These are phyloP conservation scores for Dendrocalamus latiflorus DNA, from an alignment of 202 grass and related monocot genomes.

Conservation along the genomic window DNA sequence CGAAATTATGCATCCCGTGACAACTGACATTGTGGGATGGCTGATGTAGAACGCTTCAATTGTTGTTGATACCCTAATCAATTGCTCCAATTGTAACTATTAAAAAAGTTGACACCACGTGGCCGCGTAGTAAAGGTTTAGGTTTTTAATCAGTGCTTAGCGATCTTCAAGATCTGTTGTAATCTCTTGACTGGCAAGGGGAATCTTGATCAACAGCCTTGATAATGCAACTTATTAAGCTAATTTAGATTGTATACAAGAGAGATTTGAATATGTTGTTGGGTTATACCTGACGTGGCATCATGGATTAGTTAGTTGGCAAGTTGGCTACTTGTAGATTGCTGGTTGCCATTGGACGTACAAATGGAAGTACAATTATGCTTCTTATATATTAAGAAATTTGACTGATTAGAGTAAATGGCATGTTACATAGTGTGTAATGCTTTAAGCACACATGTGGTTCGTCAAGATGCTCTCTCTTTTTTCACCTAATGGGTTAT, in stretches of 20 bases:
- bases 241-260: slow-evolving; percentile 2
- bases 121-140: not conserved
- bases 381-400: slow-evolving; percentile 1
- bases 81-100: not conserved
- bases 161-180: slow-evolving; percentile 36
- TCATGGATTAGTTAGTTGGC: slow-evolving; percentile 3
- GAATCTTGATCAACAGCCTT: slow-evolving; percentile 32
- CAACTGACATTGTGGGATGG: no score
- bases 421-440: slow-evolving; percentile 8
- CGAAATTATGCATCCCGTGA: no score
- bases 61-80: slow-evolving; percentile 1
- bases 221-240: slow-evolving; percentile 8
- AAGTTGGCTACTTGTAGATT: slow-evolving; percentile 18
- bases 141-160: slow-evolving; percentile 18
- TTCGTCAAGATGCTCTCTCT: not conserved
- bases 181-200: slow-evolving; percentile 28
- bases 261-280: not conserved
- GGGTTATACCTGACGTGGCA: slow-evolving; percentile 18
- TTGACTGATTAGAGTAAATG: slow-evolving; percentile 17
- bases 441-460: slow-evolving; percentile 16
- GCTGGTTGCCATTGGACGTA: slow-evolving; percentile 4
- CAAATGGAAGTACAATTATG: slow-evolving; percentile 28
- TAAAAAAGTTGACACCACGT: slow-evolving; percentile 7
- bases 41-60: not conserved
- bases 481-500: not conserved